Evolutionary conservation across 106 monocot species (phyloP), one percentile per base, ranked within the genome.

Genomic region (Posidonia australis): DNA sequence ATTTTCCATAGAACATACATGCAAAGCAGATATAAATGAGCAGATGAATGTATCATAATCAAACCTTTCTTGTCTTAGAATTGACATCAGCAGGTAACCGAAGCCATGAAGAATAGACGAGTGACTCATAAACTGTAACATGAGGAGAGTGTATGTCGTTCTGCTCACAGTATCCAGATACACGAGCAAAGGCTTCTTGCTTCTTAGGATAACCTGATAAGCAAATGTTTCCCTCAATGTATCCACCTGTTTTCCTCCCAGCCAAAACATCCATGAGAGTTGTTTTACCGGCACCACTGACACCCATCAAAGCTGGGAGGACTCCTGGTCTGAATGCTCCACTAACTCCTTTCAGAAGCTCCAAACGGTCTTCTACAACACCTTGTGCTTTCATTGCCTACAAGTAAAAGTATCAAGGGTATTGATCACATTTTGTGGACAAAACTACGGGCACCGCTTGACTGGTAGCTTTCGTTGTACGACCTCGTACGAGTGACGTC

Each of bases 261-360:
- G 89, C 84, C 47, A 89, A 65, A 1, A 89, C 89, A 72, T 89
- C 89, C 89, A 89, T 89, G 13, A 89, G 63, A 0, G 89, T 89
- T 9, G 89, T 89, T 71, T 89, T 89, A 10, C 89, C 89, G 10
- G 89, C 89, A 51, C 89, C 89, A 66, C 89, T 89, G 12, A 89
- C 82, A 47, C 89, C 89, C 89, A 89, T 89, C 13, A 89, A 71
- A 29, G 89, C 84, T 46, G 89, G 84, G 14, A 89, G 80, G 41
- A 89, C 84, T 46, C 89, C 89, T 3, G 89, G 89, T 22, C 84
- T 74, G 65, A 89, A 89, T 44, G 84, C 67, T 59, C 89, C 89
- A 49, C 82, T 89, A 10, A 89, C 62, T 17, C 75, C 82, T 26
- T 89, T 89, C 28, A 89, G 76, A 53, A 89, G 89, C 57, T 68